Evolutionary conservation across 352 stramenopile species (phyloP).

Genomic region (Pelagophyceae sp.): DNA sequence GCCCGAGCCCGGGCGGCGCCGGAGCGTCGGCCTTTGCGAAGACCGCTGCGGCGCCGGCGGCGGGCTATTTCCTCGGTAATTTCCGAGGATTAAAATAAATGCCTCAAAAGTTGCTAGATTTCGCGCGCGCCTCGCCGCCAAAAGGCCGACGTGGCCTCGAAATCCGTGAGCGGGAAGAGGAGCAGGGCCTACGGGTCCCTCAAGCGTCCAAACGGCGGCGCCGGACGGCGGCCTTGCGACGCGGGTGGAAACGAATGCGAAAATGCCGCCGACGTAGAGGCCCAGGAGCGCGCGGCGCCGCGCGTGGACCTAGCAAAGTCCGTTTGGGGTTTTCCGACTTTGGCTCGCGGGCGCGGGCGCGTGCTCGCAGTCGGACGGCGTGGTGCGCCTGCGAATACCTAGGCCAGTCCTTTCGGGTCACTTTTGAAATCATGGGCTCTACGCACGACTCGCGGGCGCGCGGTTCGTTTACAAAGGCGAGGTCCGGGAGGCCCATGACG

Average conservation of each 20-base stretch:
- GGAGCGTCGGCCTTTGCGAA: too few species aligned
- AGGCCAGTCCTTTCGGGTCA: neutral
- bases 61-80: too few species aligned
- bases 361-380: slow-evolving; percentile 27
- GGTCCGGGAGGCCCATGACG: slow-evolving; percentile 80
- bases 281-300: slow-evolving; percentile 54
- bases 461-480: slow-evolving; percentile 61
- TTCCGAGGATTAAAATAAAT: too few species aligned
- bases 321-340: slow-evolving; percentile 29
- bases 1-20: too few species aligned
- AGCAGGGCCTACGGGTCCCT: too few species aligned
- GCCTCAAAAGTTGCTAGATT: neutral
- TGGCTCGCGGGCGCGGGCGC: slow-evolving; percentile 58
- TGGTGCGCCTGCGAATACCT: neutral
- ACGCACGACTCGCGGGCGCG: slow-evolving; percentile 25
- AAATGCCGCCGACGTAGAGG: slow-evolving; percentile 67
- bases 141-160: too few species aligned
- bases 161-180: slow-evolving; percentile 62
- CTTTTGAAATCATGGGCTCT: too few species aligned
- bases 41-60: too few species aligned
- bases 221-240: too few species aligned
- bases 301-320: slow-evolving; percentile 37
- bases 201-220: too few species aligned
- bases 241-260: slow-evolving; percentile 45
- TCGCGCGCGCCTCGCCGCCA: neutral